Percentiles rank a stretch among this genome's conserved stretches.
Conservation (phyloP, 805 yeast genomes). For the Ogataea nonfermentans region DNA sequence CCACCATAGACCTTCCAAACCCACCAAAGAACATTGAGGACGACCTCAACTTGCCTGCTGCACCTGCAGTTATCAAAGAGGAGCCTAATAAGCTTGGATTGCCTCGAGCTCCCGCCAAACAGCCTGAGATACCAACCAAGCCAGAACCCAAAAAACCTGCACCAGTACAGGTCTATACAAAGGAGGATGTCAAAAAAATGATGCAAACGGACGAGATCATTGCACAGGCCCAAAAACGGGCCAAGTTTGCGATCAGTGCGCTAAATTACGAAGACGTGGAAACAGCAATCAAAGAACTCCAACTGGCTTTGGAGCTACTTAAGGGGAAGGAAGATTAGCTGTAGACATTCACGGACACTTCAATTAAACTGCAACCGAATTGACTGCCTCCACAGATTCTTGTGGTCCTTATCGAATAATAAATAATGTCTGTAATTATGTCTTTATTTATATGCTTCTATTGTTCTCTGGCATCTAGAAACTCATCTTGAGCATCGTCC, state of each 20-base stretch:
- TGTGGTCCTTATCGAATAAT: no score
- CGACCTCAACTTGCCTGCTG: slow-evolving; percentile 27
- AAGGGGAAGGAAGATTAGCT: slow-evolving; percentile 20
- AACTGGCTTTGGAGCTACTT: slow-evolving; percentile 49
- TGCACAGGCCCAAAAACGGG: slow-evolving; percentile 60
- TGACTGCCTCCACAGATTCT: no score
- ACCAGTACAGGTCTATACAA: slow-evolving; percentile 15
- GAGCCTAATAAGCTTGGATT: slow-evolving; percentile 30
- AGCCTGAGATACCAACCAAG: slow-evolving; percentile 3
- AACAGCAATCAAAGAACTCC: slow-evolving; percentile 65
- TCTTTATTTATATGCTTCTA: slow-evolving; percentile 3
- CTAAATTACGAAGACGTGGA: slow-evolving; percentile 70
- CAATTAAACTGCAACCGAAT: no score
- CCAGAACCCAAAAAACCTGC: slow-evolving; percentile 10
- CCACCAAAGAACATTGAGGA: slow-evolving; percentile 16
- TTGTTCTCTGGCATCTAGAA: slow-evolving; percentile 26
- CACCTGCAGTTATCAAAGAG: slow-evolving; percentile 33
- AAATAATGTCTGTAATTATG: not conserved
- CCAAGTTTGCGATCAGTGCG: slow-evolving; percentile 77
- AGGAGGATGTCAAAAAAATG: slow-evolving; percentile 46
- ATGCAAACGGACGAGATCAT: slow-evolving; percentile 56
- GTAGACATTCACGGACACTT: no score
- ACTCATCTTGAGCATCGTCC: slow-evolving; percentile 15
- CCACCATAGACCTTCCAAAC: not conserved
- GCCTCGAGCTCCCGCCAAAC: slow-evolving; percentile 27